Percentiles rank a stretch among this genome's conserved stretches.
Conservation (phyloP, 2,329 filamentous ascomycete species). For the Tolypocladium album region DNA sequence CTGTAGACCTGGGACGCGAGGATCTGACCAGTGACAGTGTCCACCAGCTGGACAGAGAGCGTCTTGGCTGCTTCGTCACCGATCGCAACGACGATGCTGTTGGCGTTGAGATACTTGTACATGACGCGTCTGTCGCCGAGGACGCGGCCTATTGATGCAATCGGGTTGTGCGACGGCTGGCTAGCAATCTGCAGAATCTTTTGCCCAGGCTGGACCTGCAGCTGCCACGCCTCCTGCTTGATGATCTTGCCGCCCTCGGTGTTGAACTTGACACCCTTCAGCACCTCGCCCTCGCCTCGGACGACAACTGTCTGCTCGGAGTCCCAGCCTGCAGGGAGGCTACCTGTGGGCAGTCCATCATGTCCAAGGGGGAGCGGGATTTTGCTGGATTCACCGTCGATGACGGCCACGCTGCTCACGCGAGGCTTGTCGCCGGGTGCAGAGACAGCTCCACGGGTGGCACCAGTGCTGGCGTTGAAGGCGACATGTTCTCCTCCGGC, state of each 20-base stretch:
- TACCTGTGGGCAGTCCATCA: slow-evolving; percentile 34
- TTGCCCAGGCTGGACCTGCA: slow-evolving; percentile 55
- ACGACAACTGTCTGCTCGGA: slow-evolving; percentile 46
- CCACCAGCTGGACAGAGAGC: slow-evolving; percentile 68
- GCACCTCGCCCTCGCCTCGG: slow-evolving; percentile 32
- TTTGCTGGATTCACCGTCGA: slow-evolving; percentile 40
- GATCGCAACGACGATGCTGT: slow-evolving; percentile 66
- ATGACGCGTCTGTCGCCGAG: slow-evolving; percentile 85
- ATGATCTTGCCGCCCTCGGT: slow-evolving; percentile 27
- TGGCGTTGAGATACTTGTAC: slow-evolving; percentile 95
- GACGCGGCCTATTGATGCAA: slow-evolving; percentile 91
- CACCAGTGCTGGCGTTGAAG: slow-evolving; percentile 43
- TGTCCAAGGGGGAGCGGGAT: slow-evolving; percentile 43
- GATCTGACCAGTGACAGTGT: slow-evolving; percentile 75
- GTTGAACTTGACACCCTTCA: slow-evolving; percentile 46
- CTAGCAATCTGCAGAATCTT: slow-evolving; percentile 58
- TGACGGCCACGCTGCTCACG: slow-evolving; percentile 33
- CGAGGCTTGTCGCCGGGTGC: slow-evolving; percentile 1
- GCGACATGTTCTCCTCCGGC: slow-evolving; percentile 51
- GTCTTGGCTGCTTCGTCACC: slow-evolving; percentile 45
- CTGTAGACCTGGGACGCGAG: slow-evolving; percentile 60
- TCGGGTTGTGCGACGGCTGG: slow-evolving; percentile 66
- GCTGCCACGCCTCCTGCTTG: slow-evolving; percentile 57
- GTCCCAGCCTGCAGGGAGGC: slow-evolving; percentile 32
- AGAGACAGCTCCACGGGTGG: slow-evolving; percentile 29